Evolutionary conservation across 768 basidiomycete species (phyloP).

Genomic region (Suillus clintonianus): DNA sequence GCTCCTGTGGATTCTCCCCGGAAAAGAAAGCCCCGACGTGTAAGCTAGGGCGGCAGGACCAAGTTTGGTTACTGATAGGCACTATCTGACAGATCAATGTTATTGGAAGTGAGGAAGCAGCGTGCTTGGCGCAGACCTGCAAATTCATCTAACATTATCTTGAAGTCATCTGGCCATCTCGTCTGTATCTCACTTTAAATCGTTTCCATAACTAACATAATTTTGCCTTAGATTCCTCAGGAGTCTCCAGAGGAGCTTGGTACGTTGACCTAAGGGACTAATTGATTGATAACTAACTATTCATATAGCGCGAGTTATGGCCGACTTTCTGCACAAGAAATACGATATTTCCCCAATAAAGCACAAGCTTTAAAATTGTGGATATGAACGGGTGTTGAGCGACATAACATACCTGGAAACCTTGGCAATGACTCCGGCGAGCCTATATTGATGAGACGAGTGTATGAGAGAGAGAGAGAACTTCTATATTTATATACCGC

Average conservation of each 20-base stretch:
- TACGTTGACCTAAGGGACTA: constrained; percentile 9
- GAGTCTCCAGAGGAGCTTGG: constrained; percentile 31
- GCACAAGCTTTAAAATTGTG: neutral
- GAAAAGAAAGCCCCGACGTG: constrained; percentile 7
- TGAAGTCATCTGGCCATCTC: constrained; percentile 27
- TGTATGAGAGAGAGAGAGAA: too few relatives aligned
- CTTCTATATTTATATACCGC: too few relatives aligned
- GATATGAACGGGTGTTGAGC: neutral
- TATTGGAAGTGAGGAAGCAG: constrained; percentile 8
- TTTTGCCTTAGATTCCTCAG: constrained; percentile 22
- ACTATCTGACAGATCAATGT: constrained; percentile 11
- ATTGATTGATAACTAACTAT: neutral
- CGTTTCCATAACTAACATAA: neutral
- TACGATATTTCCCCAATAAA: neutral
- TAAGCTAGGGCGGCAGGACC: neutral
- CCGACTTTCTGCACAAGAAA: neutral
- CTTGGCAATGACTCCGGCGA: too few relatives aligned
- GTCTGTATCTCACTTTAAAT: constrained; percentile 14
- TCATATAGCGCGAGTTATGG: neutral
- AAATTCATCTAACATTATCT: constrained; percentile 29
- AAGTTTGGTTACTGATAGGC: neutral
- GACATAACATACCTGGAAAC: too few relatives aligned
- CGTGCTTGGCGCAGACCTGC: constrained; percentile 29
- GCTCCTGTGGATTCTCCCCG: constrained; percentile 31
- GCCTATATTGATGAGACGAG: too few relatives aligned